Evolutionary conservation across 148 eudicot species (phyloP).

Genomic region (Beta vulgaris): DNA sequence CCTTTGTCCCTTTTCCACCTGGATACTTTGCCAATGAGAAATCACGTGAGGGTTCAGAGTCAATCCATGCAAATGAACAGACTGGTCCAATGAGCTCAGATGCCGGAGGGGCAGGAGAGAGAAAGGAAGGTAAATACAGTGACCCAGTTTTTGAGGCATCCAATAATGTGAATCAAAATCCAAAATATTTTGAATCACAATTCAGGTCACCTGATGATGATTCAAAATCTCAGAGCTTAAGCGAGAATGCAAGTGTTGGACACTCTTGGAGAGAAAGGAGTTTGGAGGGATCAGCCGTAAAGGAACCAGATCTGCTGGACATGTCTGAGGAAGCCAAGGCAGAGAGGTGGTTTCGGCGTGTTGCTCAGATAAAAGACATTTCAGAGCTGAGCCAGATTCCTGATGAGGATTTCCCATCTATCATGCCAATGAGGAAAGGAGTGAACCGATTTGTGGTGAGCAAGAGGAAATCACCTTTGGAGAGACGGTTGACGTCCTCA

Average conservation of each 20-base stretch:
- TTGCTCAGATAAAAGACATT: slow-evolving; percentile 91
- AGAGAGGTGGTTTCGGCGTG: slow-evolving; percentile 85
- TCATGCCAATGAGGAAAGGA: slow-evolving; percentile 98
- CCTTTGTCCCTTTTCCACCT: slow-evolving; percentile 96
- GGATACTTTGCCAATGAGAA: slow-evolving; percentile 62
- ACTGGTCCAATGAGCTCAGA: slow-evolving; percentile 10
- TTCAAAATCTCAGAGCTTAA: slow-evolving; percentile 18
- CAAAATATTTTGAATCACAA: slow-evolving; percentile 15
- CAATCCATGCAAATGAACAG: slow-evolving; percentile 26
- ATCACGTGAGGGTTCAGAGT: slow-evolving; percentile 22
- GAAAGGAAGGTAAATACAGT: slow-evolving; percentile 11
- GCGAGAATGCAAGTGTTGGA: slow-evolving; percentile 29
- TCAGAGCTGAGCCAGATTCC: slow-evolving; percentile 93
- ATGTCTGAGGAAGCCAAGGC: slow-evolving; percentile 99
- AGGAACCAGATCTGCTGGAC: slow-evolving; percentile 80
- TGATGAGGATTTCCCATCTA: slow-evolving; percentile 93
- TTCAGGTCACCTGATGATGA: slow-evolving; percentile 1
- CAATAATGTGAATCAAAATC: slow-evolving; percentile 14
- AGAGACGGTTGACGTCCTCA: slow-evolving; percentile 83
- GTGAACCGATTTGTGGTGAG: slow-evolving; percentile 95
- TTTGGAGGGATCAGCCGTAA: slow-evolving; percentile 94
- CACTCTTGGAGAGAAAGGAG: slow-evolving; percentile 62
- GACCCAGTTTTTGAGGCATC: slow-evolving; percentile 3
- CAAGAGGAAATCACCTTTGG: slow-evolving; percentile 91
- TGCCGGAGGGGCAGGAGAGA: slow-evolving; percentile 12